phyloP scores from a whole-genome alignment of 306 rosid genomes.

The Cyclanthera cordifolia region DNA sequence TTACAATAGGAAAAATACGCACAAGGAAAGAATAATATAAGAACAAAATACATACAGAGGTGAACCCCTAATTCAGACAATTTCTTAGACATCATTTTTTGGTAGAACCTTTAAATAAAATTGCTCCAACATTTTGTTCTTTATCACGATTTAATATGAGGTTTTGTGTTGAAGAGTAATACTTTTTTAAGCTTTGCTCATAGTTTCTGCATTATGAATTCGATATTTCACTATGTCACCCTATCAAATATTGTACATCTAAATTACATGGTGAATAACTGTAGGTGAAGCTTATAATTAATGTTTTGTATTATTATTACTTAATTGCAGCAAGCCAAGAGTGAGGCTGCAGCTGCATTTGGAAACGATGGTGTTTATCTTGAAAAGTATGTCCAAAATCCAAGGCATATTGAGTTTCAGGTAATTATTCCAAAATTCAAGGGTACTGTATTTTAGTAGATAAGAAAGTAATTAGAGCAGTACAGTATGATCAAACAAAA shows the following conservation, averaged over 20 bases:
- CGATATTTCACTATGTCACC: background rate
- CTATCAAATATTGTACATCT: background rate
- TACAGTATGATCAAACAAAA: background rate
- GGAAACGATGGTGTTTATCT: slow-evolving; percentile 97
- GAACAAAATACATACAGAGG: no score
- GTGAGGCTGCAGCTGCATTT: slow-evolving; percentile 99
- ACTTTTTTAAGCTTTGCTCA: background rate
- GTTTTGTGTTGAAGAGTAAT: background rate
- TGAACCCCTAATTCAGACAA: no score
- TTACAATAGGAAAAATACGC: no score
- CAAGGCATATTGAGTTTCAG: slow-evolving; percentile 99
- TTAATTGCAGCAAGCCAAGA: slow-evolving; percentile 86
- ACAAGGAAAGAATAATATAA: no score
- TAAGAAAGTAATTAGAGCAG: background rate
- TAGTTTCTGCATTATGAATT: background rate
- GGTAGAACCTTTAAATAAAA: background rate
- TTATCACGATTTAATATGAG: background rate
- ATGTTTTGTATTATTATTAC: slow-evolving; percentile 13
- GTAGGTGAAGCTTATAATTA: background rate
- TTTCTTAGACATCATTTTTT: background rate
- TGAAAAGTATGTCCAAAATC: slow-evolving; percentile 90
- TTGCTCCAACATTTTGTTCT: background rate
- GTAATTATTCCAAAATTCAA: slow-evolving; percentile 27
- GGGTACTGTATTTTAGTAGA: background rate
- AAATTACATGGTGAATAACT: background rate